These are phyloP conservation scores for Magnusiomyces tetraspermus DNA, from an alignment of 1,139 yeast species.

Conservation along the genomic window DNA sequence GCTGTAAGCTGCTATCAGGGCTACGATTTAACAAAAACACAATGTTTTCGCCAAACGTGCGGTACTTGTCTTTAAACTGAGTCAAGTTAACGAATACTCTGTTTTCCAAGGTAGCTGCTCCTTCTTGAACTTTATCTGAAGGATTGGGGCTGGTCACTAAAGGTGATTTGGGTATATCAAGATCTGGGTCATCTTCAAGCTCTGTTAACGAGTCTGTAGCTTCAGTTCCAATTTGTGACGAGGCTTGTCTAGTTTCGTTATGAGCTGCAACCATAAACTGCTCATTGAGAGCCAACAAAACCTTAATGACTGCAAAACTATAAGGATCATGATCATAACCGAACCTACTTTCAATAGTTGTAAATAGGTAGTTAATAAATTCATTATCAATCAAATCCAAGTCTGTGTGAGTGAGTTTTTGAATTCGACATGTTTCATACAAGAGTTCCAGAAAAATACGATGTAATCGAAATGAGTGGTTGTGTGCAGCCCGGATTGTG, in stretches of 20 bases:
- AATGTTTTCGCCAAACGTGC: constrained; percentile 46
- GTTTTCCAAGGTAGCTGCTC: constrained; percentile 20
- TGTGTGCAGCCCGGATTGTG: constrained; percentile 30
- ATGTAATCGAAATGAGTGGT: constrained; percentile 22
- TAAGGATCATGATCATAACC: constrained; percentile 51
- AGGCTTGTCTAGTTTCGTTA: constrained; percentile 7
- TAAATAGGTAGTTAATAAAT: constrained; percentile 47
- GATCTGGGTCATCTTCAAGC: not conserved
- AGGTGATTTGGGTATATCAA: not conserved
- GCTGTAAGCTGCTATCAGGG: constrained; percentile 60
- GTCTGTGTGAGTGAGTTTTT: constrained; percentile 38
- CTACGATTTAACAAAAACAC: constrained; percentile 68
- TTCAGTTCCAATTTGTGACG: not conserved
- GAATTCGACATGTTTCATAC: constrained; percentile 44
- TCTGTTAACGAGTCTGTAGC: too few species aligned
- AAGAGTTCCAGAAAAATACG: constrained; percentile 43
- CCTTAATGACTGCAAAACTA: constrained; percentile 63
- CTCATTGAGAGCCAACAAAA: constrained; percentile 69
- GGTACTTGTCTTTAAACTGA: constrained; percentile 29
- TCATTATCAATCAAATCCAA: constrained; percentile 42
- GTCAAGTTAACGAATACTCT: constrained; percentile 26
- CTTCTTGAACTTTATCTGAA: not conserved
- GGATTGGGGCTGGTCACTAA: not conserved
- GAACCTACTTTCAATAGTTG: constrained; percentile 41
- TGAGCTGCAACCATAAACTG: constrained; percentile 65